Percentiles rank a stretch among this genome's conserved stretches.
Conservation (phyloP, 805 yeast genomes). For the Gaillardinia entomophila region DNA sequence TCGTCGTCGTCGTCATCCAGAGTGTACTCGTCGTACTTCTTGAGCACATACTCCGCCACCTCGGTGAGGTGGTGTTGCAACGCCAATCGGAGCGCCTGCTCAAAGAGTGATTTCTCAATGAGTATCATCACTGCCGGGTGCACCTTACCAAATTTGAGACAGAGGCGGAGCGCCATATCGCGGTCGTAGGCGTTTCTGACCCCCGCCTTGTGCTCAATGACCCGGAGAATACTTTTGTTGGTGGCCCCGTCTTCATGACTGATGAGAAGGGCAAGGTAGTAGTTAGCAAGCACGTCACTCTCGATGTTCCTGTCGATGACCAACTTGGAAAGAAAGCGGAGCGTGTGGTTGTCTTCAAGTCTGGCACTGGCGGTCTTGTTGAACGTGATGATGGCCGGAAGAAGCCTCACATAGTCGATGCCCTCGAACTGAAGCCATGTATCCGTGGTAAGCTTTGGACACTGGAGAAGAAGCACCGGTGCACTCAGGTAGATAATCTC, state of each 20-base stretch:
- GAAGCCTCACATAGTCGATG: slow-evolving; percentile 55
- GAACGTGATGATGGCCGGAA: slow-evolving; percentile 74
- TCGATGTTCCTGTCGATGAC: slow-evolving; percentile 33
- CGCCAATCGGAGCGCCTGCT: slow-evolving; percentile 77
- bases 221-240: slow-evolving; percentile 16
- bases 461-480: slow-evolving; percentile 59
- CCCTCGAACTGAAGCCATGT: slow-evolving; percentile 63
- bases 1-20: slow-evolving; percentile 6
- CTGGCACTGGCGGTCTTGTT: slow-evolving; percentile 42
- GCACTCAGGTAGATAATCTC: slow-evolving; percentile 59
- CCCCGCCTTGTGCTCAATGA: slow-evolving; percentile 20
- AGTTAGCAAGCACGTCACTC: slow-evolving; percentile 55
- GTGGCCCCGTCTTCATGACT: slow-evolving; percentile 21
- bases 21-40: slow-evolving; percentile 22
- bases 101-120: slow-evolving; percentile 60
- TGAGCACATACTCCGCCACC: slow-evolving; percentile 38
- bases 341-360: slow-evolving; percentile 52
- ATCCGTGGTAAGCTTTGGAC: slow-evolving; percentile 65
- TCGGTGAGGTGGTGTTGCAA: slow-evolving; percentile 54
- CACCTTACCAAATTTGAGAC: slow-evolving; percentile 52
- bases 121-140: slow-evolving; percentile 72
- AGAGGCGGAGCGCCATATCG: slow-evolving; percentile 70
- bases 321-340: slow-evolving; percentile 56
- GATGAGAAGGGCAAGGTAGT: slow-evolving; percentile 63
- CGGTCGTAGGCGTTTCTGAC: slow-evolving; percentile 45